Percentiles rank a stretch among this genome's conserved stretches.
Evolutionary conservation across 495 filamentous ascomycete species (phyloP).

Genomic region (Hypoxylon trugodes): DNA sequence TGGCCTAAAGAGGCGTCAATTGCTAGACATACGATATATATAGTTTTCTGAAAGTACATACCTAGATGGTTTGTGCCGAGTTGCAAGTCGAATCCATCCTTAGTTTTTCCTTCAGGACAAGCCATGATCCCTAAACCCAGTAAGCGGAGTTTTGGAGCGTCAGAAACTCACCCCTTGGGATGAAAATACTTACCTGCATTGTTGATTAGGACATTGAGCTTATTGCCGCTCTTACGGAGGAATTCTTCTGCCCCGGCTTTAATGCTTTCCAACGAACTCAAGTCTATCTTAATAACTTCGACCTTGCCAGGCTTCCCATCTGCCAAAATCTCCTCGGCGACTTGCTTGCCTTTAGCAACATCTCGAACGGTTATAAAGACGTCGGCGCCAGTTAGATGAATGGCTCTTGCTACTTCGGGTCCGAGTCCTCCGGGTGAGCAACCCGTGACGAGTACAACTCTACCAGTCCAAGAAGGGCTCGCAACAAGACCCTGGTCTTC

Average conservation of each 20-base stretch:
- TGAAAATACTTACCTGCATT: slow-evolving; percentile 35
- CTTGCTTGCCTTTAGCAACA: slow-evolving; percentile 44
- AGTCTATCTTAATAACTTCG: slow-evolving; percentile 49
- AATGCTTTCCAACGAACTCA: slow-evolving; percentile 41
- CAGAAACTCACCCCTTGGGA: not conserved
- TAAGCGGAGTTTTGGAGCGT: not conserved
- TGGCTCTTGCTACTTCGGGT: slow-evolving; percentile 57
- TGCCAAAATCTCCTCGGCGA: slow-evolving; percentile 40
- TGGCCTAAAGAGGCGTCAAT: too few relatives aligned
- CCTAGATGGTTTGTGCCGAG: too few relatives aligned
- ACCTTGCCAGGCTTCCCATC: slow-evolving; percentile 37
- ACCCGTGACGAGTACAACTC: slow-evolving; percentile 62
- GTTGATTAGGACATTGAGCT: slow-evolving; percentile 42
- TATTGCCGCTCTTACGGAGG: slow-evolving; percentile 23
- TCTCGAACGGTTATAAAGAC: slow-evolving; percentile 58
- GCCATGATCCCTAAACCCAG: slow-evolving; percentile 49
- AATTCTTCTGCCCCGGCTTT: slow-evolving; percentile 38
- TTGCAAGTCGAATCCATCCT: too few relatives aligned
- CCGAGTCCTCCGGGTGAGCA: slow-evolving; percentile 61
- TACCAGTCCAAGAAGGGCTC: slow-evolving; percentile 47
- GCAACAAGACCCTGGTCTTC: slow-evolving; percentile 56
- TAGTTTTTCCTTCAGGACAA: too few relatives aligned
- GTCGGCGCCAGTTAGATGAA: slow-evolving; percentile 57
- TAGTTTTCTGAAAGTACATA: too few relatives aligned
- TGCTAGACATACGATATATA: too few relatives aligned